Percentiles rank a stretch among this genome's conserved stretches.
Conservation (phyloP, 805 yeast species). For the Metschnikowia vanudenii region DNA sequence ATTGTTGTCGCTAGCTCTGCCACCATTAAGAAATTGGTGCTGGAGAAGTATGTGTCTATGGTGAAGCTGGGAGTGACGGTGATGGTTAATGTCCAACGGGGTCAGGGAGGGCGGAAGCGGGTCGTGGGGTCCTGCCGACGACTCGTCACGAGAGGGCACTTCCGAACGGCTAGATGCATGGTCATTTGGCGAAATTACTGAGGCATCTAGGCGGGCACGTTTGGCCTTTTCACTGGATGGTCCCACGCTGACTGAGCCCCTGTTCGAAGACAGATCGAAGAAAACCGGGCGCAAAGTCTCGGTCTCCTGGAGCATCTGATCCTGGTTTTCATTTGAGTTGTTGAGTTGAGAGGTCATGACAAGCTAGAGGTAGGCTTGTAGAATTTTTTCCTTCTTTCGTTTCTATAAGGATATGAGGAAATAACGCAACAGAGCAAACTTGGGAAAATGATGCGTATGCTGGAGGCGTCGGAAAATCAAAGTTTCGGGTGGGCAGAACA, state of each 20-base stretch:
- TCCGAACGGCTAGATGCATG: constrained; percentile 16
- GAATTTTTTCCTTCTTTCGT: not conserved
- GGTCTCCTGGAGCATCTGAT: constrained; percentile 30
- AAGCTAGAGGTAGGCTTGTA: not conserved
- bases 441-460: not conserved
- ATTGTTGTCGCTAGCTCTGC: not conserved
- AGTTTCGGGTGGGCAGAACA: constrained; percentile 5
- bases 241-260: constrained; percentile 17
- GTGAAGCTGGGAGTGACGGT: constrained; percentile 10
- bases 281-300: constrained; percentile 35
- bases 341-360: constrained; percentile 33
- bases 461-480: not conserved
- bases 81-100: constrained; percentile 12
- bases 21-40: constrained; percentile 22
- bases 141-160: constrained; percentile 7
- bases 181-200: constrained; percentile 14
- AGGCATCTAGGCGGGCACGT: constrained; percentile 19
- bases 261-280: constrained; percentile 25
- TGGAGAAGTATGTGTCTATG: constrained; percentile 22
- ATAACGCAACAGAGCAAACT: not conserved
- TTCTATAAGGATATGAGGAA: not conserved
- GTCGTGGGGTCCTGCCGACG: constrained; percentile 11
- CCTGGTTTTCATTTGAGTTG: constrained; percentile 31
- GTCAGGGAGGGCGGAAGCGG: constrained; percentile 13
- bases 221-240: constrained; percentile 16